These are phyloP conservation scores for Lyophyllum shimeji DNA, from an alignment of 768 basidiomycete genomes.

Conservation along the genomic window DNA sequence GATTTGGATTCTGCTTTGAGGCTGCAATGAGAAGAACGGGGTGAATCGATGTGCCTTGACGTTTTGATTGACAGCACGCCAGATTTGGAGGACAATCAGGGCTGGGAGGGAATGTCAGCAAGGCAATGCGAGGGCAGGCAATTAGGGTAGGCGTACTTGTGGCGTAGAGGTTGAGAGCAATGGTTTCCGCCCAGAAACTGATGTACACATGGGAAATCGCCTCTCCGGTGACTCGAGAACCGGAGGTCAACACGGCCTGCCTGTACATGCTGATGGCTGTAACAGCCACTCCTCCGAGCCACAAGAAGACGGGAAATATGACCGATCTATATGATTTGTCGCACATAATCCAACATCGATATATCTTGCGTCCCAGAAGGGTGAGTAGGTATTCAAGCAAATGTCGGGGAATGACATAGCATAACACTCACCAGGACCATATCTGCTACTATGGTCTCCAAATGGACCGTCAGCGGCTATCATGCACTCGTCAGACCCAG, in stretches of 20 bases:
- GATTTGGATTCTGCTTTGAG: neutral
- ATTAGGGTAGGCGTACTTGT: constrained; percentile 13
- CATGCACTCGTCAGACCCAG: neutral
- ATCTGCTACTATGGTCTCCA: constrained; percentile 32
- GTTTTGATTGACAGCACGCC: neutral
- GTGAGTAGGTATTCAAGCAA: too few species aligned
- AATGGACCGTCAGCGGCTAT: neutral
- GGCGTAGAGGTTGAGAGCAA: constrained; percentile 16
- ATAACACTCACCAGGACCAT: neutral
- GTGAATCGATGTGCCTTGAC: neutral
- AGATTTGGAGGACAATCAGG: neutral
- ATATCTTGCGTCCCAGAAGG: too few species aligned
- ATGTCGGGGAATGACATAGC: neutral
- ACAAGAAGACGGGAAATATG: constrained; percentile 16
- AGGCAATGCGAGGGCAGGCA: too few species aligned
- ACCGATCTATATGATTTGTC: constrained; percentile 9
- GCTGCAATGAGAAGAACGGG: too few species aligned
- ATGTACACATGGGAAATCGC: neutral
- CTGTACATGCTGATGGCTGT: neutral
- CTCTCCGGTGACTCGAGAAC: neutral
- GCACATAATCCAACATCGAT: constrained; percentile 22
- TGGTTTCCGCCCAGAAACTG: constrained; percentile 16
- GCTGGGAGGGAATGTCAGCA: too few species aligned
- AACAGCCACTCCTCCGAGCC: constrained; percentile 12
- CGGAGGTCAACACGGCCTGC: neutral